Evolutionary conservation across 345 rosid species (phyloP).

Genomic region (Psidium guajava): DNA sequence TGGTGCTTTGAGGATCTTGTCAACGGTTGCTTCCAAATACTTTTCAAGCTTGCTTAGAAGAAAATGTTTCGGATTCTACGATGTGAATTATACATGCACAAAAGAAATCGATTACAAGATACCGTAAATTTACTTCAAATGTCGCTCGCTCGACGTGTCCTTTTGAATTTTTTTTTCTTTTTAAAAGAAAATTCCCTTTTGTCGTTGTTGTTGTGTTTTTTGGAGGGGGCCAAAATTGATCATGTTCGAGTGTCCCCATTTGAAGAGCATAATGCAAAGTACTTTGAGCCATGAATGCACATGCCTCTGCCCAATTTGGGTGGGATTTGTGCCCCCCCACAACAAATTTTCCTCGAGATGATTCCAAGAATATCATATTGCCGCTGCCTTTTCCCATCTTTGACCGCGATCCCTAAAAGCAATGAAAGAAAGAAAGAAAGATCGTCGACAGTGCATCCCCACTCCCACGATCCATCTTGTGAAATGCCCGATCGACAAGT

Average conservation of each 20-base stretch:
- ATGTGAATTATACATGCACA: background rate
- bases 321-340: background rate
- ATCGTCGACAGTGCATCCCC: background rate
- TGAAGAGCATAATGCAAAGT: background rate
- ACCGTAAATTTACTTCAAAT: background rate
- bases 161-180: background rate
- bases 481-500: background rate
- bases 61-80: background rate
- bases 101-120: background rate
- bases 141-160: too few relatives aligned
- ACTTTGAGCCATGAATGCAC: background rate
- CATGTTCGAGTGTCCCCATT: background rate
- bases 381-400: background rate
- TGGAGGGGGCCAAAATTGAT: background rate
- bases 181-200: rapidly evolving
- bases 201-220: background rate
- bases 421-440: background rate
- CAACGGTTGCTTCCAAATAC: background rate
- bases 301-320: background rate
- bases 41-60: background rate
- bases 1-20: background rate
- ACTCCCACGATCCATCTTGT: background rate
- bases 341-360: background rate
- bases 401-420: background rate
- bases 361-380: background rate